Conservation (phyloP, 768 basidiomycete genomes). For the Hypsizygus marmoreus region DNA sequence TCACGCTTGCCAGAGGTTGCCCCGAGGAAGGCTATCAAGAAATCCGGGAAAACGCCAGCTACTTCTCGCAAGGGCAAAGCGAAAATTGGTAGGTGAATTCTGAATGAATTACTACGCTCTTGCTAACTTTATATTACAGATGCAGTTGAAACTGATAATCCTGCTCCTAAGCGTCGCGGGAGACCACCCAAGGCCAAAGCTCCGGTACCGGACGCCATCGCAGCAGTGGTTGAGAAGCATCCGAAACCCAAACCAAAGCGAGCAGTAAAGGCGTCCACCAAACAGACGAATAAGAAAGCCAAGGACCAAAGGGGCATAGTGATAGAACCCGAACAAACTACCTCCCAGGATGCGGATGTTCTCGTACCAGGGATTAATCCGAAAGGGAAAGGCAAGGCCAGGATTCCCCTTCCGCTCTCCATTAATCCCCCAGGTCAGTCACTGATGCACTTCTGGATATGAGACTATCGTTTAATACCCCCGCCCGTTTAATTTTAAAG, state of each 20-base stretch:
- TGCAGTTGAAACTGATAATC: not conserved
- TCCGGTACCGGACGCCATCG: not conserved
- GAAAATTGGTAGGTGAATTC: slow-evolving; percentile 3
- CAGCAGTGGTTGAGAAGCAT: not conserved
- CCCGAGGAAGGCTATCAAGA: slow-evolving; percentile 5
- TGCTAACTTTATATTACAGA: not conserved
- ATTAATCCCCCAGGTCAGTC: no score
- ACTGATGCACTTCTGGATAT: no score
- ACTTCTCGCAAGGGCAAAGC: slow-evolving; percentile 10
- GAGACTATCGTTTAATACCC: no score
- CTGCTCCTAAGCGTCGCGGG: slow-evolving; percentile 15
- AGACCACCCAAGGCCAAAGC: slow-evolving; percentile 15
- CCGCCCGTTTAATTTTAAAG: no score
- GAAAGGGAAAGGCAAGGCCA: no score
- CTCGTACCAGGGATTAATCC: no score
- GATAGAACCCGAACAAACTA: no score
- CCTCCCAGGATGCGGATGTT: no score
- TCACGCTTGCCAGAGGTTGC: slow-evolving; percentile 6
- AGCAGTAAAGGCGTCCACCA: not conserved
- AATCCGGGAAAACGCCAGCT: not conserved
- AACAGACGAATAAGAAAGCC: not conserved
- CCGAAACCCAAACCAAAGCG: slow-evolving; percentile 1
- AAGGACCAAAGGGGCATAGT: no score
- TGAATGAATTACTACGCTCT: not conserved
- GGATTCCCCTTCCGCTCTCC: no score